Conservation (phyloP, 768 basidiomycete genomes). For the Steccherinum ochraceum region DNA sequence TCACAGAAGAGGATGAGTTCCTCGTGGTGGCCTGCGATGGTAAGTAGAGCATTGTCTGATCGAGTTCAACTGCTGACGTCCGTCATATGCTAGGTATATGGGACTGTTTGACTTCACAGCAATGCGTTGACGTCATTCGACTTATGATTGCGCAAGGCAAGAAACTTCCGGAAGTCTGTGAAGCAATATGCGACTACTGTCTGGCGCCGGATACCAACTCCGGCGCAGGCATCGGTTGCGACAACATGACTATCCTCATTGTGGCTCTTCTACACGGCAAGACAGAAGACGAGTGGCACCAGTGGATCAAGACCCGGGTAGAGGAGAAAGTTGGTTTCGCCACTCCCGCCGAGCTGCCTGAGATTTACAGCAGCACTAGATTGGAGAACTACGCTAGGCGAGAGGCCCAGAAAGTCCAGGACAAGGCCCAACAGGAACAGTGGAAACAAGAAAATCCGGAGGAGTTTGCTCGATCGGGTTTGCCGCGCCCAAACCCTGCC, state of each 20-base stretch:
- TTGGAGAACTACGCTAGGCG: slow-evolving; percentile 44
- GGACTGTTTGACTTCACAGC: slow-evolving; percentile 94
- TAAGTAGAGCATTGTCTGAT: slow-evolving; percentile 29
- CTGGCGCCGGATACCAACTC: slow-evolving; percentile 90
- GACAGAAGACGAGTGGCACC: slow-evolving; percentile 89
- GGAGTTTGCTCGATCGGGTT: neutral
- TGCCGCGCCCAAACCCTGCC: slow-evolving; percentile 14
- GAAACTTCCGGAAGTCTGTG: slow-evolving; percentile 76
- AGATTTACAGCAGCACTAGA: slow-evolving; percentile 66
- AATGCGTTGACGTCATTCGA: slow-evolving; percentile 85
- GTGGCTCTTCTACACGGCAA: slow-evolving; percentile 83
- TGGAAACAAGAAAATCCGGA: slow-evolving; percentile 7
- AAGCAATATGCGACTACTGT: slow-evolving; percentile 88
- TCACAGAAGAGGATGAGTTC: slow-evolving; percentile 91
- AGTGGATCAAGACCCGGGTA: slow-evolving; percentile 83
- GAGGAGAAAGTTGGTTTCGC: slow-evolving; percentile 66
- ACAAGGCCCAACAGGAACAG: slow-evolving; percentile 9
- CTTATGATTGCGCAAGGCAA: slow-evolving; percentile 75
- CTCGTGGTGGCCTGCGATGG: slow-evolving; percentile 97
- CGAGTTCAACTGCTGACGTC: neutral
- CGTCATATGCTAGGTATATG: slow-evolving; percentile 77
- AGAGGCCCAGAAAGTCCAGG: slow-evolving; percentile 38
- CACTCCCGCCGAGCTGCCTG: slow-evolving; percentile 71
- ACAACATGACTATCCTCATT: slow-evolving; percentile 97
- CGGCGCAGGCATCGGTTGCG: slow-evolving; percentile 91